Base-by-base conservation (phyloP, 2,329 filamentous ascomycete genomes). In the Calonectria hongkongensis region DNA sequence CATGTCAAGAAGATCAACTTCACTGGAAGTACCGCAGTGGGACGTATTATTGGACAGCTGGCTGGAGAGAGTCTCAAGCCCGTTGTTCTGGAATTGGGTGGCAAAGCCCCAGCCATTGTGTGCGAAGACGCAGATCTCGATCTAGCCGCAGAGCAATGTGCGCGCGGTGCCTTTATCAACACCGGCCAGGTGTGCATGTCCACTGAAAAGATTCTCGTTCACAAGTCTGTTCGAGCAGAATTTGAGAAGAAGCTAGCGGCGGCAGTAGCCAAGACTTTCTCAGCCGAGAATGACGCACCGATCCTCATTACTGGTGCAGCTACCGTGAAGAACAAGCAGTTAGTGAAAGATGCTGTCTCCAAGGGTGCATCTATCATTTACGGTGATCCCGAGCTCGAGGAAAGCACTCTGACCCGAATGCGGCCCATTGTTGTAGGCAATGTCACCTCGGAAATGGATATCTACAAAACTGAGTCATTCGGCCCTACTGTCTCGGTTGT, bases 111-210 rank as follows among this genome's bases (percentile, higher is more conserved):
- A 0, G 92, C 94, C 2, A 93, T 98, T 73, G 92, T 98, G 0
- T 91, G 94, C 82, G 92, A 94, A 64, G 95, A 98, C 82, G 95
- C 95, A 16, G 90, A 98, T 79, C 81, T 98, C 48, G 88, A 93
- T 36, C 87, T 90, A 28, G 94, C 95, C 0, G 95, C 94, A 0
- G 82, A 87, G 15, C 89, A 92, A 78, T 94, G 93, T 77, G 91
- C 91, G 0, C 82, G 93, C 1, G 95, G 94, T 4, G 88, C 94
- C 0, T 95, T 96, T 80, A 79, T 95, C 72, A 90, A 96, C 82
- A 87, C 87, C 2, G 95, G 95, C 0, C 95, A 98, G 85, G 91
- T 97, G 56, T 97, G 95, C 87, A 97, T 97, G 94, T 89, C 90
- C 21, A 97, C 95, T 0, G 95, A 97, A 84, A 90, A 92, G 33